phyloP scores from a whole-genome alignment of 495 filamentous ascomycete genomes.

The Lentithecium fluviatile region DNA sequence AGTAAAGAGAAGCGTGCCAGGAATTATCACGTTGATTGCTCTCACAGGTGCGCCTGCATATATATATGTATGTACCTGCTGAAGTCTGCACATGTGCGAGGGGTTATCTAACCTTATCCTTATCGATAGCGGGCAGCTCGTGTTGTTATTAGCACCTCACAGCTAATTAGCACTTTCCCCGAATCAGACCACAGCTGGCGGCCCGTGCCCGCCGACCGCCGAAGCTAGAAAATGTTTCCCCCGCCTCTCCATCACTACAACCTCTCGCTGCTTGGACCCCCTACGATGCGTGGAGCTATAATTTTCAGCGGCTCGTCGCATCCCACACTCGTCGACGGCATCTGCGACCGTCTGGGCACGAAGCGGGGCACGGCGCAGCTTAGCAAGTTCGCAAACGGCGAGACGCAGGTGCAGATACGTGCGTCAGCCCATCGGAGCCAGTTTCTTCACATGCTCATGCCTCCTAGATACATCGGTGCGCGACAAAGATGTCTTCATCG shows the following conservation, averaged over 20 bases:
- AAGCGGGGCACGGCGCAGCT: conserved; percentile 63
- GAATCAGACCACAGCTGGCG: background rate
- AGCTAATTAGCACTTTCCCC: background rate
- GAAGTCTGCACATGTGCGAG: too few relatives aligned
- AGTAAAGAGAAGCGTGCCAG: background rate
- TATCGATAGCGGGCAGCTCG: background rate
- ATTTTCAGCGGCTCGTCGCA: conserved; percentile 73
- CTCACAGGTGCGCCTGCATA: background rate
- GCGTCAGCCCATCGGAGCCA: conserved; percentile 17
- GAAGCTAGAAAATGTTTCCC: background rate
- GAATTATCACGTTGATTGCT: background rate
- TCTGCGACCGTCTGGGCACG: conserved; percentile 70
- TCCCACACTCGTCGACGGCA: conserved; percentile 64
- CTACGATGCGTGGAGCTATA: conserved; percentile 63
- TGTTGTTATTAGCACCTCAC: background rate
- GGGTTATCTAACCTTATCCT: background rate
- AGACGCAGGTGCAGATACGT: conserved; percentile 92
- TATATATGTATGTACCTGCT: too few relatives aligned
- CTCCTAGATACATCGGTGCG: conserved; percentile 70
- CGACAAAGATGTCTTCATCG: conserved; percentile 97
- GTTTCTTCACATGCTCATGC: background rate
- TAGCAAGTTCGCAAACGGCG: conserved; percentile 80
- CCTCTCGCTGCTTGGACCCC: conserved; percentile 11
- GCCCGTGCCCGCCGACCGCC: conserved; percentile 7
- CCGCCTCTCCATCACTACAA: conserved; percentile 5